phyloP scores from a whole-genome alignment of 1,139 yeast genomes.

The Diutina mesorugosa region DNA sequence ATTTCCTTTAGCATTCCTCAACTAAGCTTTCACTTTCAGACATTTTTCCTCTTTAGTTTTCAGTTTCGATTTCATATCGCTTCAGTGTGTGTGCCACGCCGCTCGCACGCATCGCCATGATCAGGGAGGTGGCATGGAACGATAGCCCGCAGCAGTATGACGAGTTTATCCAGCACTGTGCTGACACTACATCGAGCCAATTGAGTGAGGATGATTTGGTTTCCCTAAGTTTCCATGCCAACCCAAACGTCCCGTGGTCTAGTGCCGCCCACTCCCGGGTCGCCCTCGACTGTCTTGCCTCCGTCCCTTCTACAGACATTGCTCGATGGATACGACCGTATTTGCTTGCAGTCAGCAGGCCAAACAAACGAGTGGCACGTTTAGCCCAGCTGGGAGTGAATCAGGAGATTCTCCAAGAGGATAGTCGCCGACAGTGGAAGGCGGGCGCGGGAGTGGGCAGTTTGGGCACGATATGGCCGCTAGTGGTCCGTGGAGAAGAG shows the following conservation, averaged over 20 bases:
- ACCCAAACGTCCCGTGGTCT: conserved; percentile 1
- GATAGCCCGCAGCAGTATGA: not conserved
- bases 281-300: not conserved
- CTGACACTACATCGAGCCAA: not conserved
- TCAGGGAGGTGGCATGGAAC: not conserved
- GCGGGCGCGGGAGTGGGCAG: not conserved
- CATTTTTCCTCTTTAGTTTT: too few relatives aligned
- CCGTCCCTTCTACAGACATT: not conserved
- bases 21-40: too few relatives aligned
- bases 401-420: not conserved
- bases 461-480: not conserved
- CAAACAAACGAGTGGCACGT: not conserved
- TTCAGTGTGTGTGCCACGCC: too few relatives aligned
- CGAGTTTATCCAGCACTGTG: not conserved
- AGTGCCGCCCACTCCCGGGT: not conserved
- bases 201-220: not conserved
- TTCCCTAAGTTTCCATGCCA: not conserved
- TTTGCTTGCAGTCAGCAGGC: not conserved
- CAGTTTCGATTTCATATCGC: too few relatives aligned
- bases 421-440: not conserved
- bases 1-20: too few relatives aligned
- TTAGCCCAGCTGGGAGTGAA: not conserved
- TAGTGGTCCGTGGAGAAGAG: not conserved
- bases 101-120: not conserved
- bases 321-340: not conserved